Percentiles rank a stretch among this genome's conserved stretches.
phyloP scores from a whole-genome alignment of 23 red algal genomes.

The Gracilaria caudata region DNA sequence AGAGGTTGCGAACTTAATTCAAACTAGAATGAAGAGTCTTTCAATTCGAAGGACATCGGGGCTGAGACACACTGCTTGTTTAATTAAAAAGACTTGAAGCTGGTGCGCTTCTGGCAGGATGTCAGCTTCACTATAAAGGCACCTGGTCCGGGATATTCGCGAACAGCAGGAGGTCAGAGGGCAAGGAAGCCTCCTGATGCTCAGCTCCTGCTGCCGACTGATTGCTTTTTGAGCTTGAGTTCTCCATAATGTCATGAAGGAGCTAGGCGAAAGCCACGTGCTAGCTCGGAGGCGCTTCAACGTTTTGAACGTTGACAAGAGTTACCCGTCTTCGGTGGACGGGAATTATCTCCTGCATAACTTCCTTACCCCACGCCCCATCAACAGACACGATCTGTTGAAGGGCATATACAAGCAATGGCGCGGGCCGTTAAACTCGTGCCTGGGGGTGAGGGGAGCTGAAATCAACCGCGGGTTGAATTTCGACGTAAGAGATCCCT shows the following conservation, averaged over 20 bases:
- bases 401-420: conserved; percentile 57
- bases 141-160: too few species aligned
- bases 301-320: conserved; percentile 2
- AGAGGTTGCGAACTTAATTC: too few species aligned
- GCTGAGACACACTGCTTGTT: too few species aligned
- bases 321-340: conserved; percentile 11
- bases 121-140: too few species aligned
- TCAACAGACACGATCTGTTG: background rate
- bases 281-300: background rate
- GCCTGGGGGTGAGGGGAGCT: background rate
- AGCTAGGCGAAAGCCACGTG: background rate
- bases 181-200: too few species aligned
- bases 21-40: too few species aligned
- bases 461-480: conserved; percentile 25
- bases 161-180: too few species aligned
- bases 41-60: too few species aligned
- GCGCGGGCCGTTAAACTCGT: conserved; percentile 22
- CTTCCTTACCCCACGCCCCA: background rate
- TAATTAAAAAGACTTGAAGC: too few species aligned
- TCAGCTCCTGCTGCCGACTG: too few species aligned
- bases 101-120: too few species aligned
- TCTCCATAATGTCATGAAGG: background rate
- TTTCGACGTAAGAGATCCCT: conserved; percentile 43
- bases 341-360: background rate
- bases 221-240: background rate